Percentiles rank a stretch among this genome's conserved stretches.
Conservation (phyloP, 139 green algal species). For the Nannochloris sp. region DNA sequence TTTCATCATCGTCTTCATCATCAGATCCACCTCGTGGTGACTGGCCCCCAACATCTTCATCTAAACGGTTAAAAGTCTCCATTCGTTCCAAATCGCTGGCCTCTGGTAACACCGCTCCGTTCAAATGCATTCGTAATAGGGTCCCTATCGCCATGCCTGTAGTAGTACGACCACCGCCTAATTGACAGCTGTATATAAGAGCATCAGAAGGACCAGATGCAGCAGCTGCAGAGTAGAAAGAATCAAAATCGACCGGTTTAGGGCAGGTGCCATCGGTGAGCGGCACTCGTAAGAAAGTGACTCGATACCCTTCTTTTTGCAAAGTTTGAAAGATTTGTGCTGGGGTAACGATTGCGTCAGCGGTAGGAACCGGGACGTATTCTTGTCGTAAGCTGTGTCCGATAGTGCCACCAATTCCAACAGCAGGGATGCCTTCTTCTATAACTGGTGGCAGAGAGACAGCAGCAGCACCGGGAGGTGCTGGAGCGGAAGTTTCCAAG, state of each 20-base stretch:
- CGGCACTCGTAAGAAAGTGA: constrained; percentile 61
- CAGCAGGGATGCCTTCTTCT: neutral
- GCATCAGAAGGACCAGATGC: constrained; percentile 25
- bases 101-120: constrained; percentile 12
- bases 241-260: constrained; percentile 51
- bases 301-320: constrained; percentile 34
- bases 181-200: constrained; percentile 86
- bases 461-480: constrained; percentile 16
- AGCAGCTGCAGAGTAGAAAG: constrained; percentile 31
- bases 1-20: constrained; percentile 16
- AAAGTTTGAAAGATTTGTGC: constrained; percentile 46
- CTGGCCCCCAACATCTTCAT: constrained; percentile 28
- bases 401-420: neutral
- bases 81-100: neutral
- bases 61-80: constrained; percentile 10
- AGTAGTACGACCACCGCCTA: constrained; percentile 74
- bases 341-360: constrained; percentile 60
- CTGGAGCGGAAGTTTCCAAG: constrained; percentile 40
- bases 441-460: too few species aligned
- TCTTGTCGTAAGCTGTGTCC: neutral
- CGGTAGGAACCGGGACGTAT: constrained; percentile 34
- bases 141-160: constrained; percentile 82
- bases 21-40: constrained; percentile 11
- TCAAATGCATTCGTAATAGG: constrained; percentile 60
- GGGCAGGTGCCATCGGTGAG: constrained; percentile 79